Conservation (phyloP, 805 yeast species). For the Wickerhamomyces strasburgensis region DNA sequence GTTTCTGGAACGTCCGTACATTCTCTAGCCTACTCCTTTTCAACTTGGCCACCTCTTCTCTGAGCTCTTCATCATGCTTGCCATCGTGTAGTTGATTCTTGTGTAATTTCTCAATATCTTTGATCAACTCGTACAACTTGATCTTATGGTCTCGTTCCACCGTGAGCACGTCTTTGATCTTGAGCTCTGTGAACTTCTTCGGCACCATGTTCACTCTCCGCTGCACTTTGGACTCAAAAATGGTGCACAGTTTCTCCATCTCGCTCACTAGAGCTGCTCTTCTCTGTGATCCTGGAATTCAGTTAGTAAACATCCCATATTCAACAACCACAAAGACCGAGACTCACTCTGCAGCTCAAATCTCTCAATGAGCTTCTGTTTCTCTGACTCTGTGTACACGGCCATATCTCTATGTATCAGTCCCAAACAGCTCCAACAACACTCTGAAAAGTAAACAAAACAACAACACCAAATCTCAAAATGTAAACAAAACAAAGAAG, state of each 20-base stretch:
- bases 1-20: conserved; percentile 10
- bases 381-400: conserved; percentile 12
- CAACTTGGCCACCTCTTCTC: conserved; percentile 9
- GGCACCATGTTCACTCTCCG: conserved; percentile 21
- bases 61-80: conserved; percentile 7
- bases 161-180: conserved; percentile 20
- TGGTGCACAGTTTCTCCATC: conserved; percentile 9
- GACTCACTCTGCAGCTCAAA: conserved; percentile 24
- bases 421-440: not conserved
- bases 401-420: conserved; percentile 4
- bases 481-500: conserved; percentile 1
- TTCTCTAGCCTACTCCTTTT: conserved; percentile 13
- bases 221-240: conserved; percentile 21
- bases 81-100: not conserved
- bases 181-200: conserved; percentile 19
- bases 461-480: not conserved
- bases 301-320: not conserved
- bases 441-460: conserved; percentile 1
- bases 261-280: conserved; percentile 13
- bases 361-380: conserved; percentile 15
- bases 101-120: conserved; percentile 15
- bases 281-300: conserved; percentile 17
- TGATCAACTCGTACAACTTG: conserved; percentile 21
- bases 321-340: not conserved
- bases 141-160: conserved; percentile 26